phyloP scores from a whole-genome alignment of 345 rosid genomes.

The Sisymbrium altissimum region DNA sequence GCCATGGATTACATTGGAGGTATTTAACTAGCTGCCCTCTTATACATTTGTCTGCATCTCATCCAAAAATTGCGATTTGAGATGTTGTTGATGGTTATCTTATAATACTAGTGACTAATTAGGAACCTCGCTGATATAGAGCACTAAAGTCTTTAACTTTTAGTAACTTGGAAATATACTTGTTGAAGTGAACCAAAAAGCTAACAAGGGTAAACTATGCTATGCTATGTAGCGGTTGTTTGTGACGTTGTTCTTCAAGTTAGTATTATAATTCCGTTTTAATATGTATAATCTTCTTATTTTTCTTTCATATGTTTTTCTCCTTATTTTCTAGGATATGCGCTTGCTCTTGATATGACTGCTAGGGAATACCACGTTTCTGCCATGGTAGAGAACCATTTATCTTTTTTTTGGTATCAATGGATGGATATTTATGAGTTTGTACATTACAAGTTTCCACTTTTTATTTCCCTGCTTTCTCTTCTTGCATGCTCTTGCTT shows the following conservation, averaged over 20 bases:
- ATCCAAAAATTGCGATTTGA: too few species aligned
- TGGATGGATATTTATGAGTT: neutral
- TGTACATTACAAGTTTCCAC: too few species aligned
- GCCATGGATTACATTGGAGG: conserved; percentile 95
- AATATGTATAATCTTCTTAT: neutral
- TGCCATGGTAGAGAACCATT: conserved; percentile 59
- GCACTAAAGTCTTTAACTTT: neutral
- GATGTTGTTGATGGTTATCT: neutral
- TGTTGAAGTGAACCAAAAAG: too few species aligned
- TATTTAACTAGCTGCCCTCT: conserved; percentile 13
- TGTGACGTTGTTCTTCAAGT: neutral
- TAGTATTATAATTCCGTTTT: neutral
- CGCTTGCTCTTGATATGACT: conserved; percentile 92
- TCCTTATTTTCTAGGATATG: conserved; percentile 50
- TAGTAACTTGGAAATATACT: neutral
- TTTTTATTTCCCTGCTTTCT: too few species aligned
- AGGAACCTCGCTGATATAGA: neutral
- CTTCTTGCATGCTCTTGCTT: too few species aligned
- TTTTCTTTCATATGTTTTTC: neutral
- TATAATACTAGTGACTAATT: neutral
- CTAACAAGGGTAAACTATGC: too few species aligned
- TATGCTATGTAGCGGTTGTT: neutral
- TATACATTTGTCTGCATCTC: neutral
- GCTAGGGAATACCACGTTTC: conserved; percentile 80
- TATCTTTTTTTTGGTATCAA: neutral